phyloP scores from a whole-genome alignment of 2,329 filamentous ascomycete genomes.

The Colletotrichum salicis region DNA sequence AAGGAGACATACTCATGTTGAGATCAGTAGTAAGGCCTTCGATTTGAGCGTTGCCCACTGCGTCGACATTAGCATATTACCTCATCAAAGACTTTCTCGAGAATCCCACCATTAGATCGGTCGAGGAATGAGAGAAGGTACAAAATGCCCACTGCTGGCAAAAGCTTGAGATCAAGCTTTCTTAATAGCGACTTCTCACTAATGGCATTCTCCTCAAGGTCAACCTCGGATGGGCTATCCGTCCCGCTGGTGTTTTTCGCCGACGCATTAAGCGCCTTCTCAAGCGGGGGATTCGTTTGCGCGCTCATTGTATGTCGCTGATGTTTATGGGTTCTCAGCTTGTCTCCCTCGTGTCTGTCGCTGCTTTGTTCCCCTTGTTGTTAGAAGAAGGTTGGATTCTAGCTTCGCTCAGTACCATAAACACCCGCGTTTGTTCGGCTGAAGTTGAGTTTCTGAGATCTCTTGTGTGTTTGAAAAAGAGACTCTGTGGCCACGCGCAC shows the following conservation, averaged over 20 bases:
- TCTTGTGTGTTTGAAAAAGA: neutral
- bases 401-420: neutral
- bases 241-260: slow-evolving; percentile 11
- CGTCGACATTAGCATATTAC: slow-evolving; percentile 15
- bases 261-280: slow-evolving; percentile 21
- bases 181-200: slow-evolving; percentile 68
- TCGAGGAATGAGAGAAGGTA: slow-evolving; percentile 69
- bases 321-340: neutral
- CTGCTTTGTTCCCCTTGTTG: no score
- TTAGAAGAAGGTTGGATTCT: neutral
- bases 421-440: neutral
- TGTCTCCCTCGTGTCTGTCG: no score
- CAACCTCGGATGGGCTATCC: slow-evolving; percentile 24
- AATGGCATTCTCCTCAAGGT: slow-evolving; percentile 42
- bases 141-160: slow-evolving; percentile 64
- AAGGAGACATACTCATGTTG: slow-evolving; percentile 58
- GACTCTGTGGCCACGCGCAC: slow-evolving; percentile 15
- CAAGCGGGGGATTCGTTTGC: slow-evolving; percentile 7
- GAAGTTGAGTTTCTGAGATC: slow-evolving; percentile 3
- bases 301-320: slow-evolving; percentile 16
- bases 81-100: slow-evolving; percentile 40
- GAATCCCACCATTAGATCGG: slow-evolving; percentile 64
- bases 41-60: slow-evolving; percentile 68
- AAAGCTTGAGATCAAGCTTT: slow-evolving; percentile 62
- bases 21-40: slow-evolving; percentile 65